A percentile compares a stretch with the other conserved stretches of the same genome.
phyloP scores from a whole-genome alignment of 2,329 filamentous ascomycete species.

The Microsporum canis region DNA sequence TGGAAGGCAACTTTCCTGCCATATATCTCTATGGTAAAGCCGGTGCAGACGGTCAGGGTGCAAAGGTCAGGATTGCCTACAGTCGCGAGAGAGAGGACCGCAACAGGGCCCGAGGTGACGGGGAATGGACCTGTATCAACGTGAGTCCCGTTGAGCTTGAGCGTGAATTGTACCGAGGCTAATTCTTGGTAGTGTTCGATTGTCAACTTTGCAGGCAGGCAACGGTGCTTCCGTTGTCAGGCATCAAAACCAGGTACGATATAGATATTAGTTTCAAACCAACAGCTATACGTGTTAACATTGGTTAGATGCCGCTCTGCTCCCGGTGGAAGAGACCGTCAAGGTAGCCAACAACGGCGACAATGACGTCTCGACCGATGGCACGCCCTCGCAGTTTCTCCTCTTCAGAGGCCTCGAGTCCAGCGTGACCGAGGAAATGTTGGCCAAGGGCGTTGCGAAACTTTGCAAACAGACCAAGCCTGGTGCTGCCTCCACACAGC shows the following conservation, averaged over 20 bases:
- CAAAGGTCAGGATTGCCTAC: slow-evolving; percentile 42
- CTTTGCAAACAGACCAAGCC: slow-evolving; percentile 48
- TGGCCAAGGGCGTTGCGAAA: slow-evolving; percentile 62
- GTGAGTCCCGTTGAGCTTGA: slow-evolving; percentile 25
- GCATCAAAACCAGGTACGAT: slow-evolving; percentile 39
- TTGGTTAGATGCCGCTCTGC: neutral
- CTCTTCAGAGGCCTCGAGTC: slow-evolving; percentile 60
- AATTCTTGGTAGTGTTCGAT: slow-evolving; percentile 39
- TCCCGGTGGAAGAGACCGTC: slow-evolving; percentile 24
- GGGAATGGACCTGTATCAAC: slow-evolving; percentile 47
- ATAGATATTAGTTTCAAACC: neutral
- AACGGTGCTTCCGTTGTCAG: slow-evolving; percentile 49
- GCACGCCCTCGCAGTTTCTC: slow-evolving; percentile 61
- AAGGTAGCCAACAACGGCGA: slow-evolving; percentile 43
- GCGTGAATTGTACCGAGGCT: neutral
- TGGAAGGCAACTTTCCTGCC: slow-evolving; percentile 42
- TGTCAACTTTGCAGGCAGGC: slow-evolving; percentile 46
- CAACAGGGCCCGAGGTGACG: slow-evolving; percentile 37
- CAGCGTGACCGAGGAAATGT: slow-evolving; percentile 58
- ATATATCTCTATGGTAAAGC: slow-evolving; percentile 40
- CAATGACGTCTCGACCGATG: slow-evolving; percentile 44
- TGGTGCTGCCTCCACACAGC: slow-evolving; percentile 24
- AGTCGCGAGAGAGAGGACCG: slow-evolving; percentile 44
- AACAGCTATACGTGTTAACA: neutral
- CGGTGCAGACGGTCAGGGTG: slow-evolving; percentile 26